Base-by-base conservation (phyloP, 1,284 basidiomycete genomes). In the Puccinia brachypodii region DNA sequence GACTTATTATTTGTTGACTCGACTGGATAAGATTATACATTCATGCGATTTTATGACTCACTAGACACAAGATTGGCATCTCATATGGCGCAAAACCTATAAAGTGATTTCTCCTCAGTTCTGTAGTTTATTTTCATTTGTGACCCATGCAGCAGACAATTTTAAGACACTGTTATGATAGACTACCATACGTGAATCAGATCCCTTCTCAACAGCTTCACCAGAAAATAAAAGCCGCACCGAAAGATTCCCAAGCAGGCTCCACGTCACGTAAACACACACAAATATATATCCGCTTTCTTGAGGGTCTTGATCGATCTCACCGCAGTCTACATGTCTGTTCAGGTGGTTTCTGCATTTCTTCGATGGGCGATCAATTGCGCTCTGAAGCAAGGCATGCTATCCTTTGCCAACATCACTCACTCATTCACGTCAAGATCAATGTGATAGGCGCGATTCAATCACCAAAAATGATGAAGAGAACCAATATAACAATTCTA, bases 131-230 rank as follows among this genome's bases (percentile, higher is more conserved):
- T n/a, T 64, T 33, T 40, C 62, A 64, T 38, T 38, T 40, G 33
- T 64, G 62, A 38, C 16, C 16, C 33, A 64, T n/a, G 62, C 62
- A 38, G 62, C 62, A 64, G 33, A 64, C 62, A 64, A 64, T 64
- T 36, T n/a, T 64, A 64, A 64, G 19, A 64, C 33, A 64, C 14
- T 36, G 8, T 64, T 40, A 64, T n/a, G 1, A 38, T 64, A 64
- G 3, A 38, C 31, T 22, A 62, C 60, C 36, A 22, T 22, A 64
- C 31, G 19, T 36, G 22, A 31, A 33, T 38, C 62, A 40, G 62
- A 64, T 40, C n/a, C 19, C 62, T 6, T 16, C 16, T 64, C 62
- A 40, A 38, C 38, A 64, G 33, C 33, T 33, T 38, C n/a, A 3
- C 36, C 16, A 22, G 33, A 2, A n/a, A n/a, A n/a, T 14, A 38